These are phyloP conservation scores for Trichoderma reesei DNA, from an alignment of 495 filamentous ascomycete species.

Conservation along the genomic window DNA sequence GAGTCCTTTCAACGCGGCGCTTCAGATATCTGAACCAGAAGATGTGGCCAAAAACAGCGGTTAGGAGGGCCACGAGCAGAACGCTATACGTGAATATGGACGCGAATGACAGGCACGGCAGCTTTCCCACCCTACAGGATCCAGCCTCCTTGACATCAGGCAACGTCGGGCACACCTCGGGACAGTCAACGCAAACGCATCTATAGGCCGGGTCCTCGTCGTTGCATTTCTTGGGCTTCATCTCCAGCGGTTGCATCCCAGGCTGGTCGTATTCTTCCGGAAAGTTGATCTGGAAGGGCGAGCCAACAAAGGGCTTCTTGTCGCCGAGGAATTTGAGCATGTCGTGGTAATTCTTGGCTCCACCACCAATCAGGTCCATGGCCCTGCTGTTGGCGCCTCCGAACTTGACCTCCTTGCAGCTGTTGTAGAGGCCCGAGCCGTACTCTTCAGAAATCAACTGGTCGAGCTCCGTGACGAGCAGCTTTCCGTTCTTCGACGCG, in stretches of 20 bases:
- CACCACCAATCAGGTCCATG: slow-evolving; percentile 91
- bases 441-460: slow-evolving; percentile 82
- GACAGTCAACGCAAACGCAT: slow-evolving; percentile 91
- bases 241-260: slow-evolving; percentile 54
- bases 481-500: slow-evolving; percentile 53
- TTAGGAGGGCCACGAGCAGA: slow-evolving; percentile 55
- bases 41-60: slow-evolving; percentile 60
- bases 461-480: slow-evolving; percentile 75
- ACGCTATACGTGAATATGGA: slow-evolving; percentile 79
- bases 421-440: slow-evolving; percentile 84
- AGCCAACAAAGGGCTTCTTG: slow-evolving; percentile 68
- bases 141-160: slow-evolving; percentile 56
- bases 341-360: slow-evolving; percentile 77
- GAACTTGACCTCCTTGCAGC: slow-evolving; percentile 98
- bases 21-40: slow-evolving; percentile 61
- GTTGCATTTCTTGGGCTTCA: slow-evolving; percentile 74
- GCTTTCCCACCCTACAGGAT: slow-evolving; percentile 69
- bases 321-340: slow-evolving; percentile 89
- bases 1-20: slow-evolving; percentile 66
- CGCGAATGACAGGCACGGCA: slow-evolving; percentile 86
- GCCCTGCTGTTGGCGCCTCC: slow-evolving; percentile 83
- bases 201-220: slow-evolving; percentile 73
- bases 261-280: slow-evolving; percentile 52
- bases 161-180: slow-evolving; percentile 69
- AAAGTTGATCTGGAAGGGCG: slow-evolving; percentile 96